phyloP scores from a whole-genome alignment of 805 yeast genomes.

The Ogataea wickerhamii region DNA sequence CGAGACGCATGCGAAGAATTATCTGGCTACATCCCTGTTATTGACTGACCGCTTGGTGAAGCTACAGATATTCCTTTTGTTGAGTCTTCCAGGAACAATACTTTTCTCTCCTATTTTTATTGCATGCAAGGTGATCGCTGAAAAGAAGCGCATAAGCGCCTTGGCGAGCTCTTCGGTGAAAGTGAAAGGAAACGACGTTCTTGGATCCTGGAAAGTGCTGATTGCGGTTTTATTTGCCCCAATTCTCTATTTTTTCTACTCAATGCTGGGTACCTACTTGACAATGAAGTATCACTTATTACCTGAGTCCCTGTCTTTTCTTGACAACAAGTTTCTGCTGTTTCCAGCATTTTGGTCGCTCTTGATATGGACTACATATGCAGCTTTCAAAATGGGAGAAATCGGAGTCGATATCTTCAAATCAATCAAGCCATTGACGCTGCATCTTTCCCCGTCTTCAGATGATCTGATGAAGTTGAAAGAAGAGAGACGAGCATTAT shows the following conservation, averaged over 20 bases:
- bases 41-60: conserved; percentile 55
- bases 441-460: conserved; percentile 53
- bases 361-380: conserved; percentile 73
- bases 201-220: conserved; percentile 94
- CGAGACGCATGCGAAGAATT: conserved; percentile 48
- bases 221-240: conserved; percentile 89
- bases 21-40: conserved; percentile 46
- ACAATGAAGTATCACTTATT: conserved; percentile 17
- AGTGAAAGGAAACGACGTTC: conserved; percentile 84
- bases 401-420: conserved; percentile 88
- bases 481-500: conserved; percentile 55
- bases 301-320: conserved; percentile 10
- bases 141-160: conserved; percentile 69
- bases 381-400: conserved; percentile 88
- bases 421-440: conserved; percentile 72
- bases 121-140: conserved; percentile 67
- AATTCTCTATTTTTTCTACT: conserved; percentile 72
- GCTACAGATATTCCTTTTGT: conserved; percentile 49
- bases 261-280: conserved; percentile 47
- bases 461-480: conserved; percentile 54
- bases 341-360: conserved; percentile 53
- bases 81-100: conserved; percentile 83
- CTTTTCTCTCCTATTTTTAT: conserved; percentile 87
- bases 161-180: conserved; percentile 84
- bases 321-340: conserved; percentile 25